These are phyloP conservation scores for Colletotrichum truncatum DNA, from an alignment of 2,329 filamentous ascomycete species.

Conservation along the genomic window DNA sequence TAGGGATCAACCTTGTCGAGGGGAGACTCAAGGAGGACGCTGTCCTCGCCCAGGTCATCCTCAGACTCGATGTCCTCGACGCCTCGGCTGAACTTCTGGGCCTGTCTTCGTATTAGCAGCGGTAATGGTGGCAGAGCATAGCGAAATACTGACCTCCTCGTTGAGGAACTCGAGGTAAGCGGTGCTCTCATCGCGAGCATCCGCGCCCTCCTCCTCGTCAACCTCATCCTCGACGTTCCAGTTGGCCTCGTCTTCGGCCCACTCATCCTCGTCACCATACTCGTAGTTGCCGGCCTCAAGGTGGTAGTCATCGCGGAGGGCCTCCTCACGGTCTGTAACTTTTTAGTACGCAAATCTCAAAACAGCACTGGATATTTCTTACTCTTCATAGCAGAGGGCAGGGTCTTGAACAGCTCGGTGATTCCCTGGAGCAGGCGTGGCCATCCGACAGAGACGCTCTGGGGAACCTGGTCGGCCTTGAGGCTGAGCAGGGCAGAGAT, in stretches of 20 bases:
- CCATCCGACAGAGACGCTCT: conserved; percentile 96
- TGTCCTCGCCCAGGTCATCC: conserved; percentile 92
- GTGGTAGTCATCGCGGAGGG: conserved; percentile 86
- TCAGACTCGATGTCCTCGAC: conserved; percentile 74
- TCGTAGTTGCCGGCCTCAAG: conserved; percentile 69
- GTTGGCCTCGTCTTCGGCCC: conserved; percentile 82
- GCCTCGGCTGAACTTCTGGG: conserved; percentile 82
- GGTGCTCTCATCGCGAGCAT: conserved; percentile 88
- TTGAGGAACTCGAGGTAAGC: conserved; percentile 97
- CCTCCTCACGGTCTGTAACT: conserved; percentile 83
- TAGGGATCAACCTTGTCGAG: conserved; percentile 97
- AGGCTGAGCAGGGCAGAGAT: conserved; percentile 88
- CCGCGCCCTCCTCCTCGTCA: conserved; percentile 69
- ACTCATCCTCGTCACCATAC: conserved; percentile 80
- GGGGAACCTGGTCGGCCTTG: conserved; percentile 81
- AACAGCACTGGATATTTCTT: conserved; percentile 42
- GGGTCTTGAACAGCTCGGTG: conserved; percentile 88
- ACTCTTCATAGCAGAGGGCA: conserved; percentile 89
- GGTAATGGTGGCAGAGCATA: neutral
- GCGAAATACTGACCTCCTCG: conserved; percentile 72
- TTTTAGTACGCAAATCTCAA: conserved; percentile 34
- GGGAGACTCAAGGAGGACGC: conserved; percentile 90
- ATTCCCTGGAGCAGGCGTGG: conserved; percentile 88
- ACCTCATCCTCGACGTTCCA: conserved; percentile 81
- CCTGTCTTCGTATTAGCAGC: conserved; percentile 57